These are phyloP conservation scores for Tylopilus sp. DNA, from an alignment of 768 basidiomycete species.

Conservation along the genomic window DNA sequence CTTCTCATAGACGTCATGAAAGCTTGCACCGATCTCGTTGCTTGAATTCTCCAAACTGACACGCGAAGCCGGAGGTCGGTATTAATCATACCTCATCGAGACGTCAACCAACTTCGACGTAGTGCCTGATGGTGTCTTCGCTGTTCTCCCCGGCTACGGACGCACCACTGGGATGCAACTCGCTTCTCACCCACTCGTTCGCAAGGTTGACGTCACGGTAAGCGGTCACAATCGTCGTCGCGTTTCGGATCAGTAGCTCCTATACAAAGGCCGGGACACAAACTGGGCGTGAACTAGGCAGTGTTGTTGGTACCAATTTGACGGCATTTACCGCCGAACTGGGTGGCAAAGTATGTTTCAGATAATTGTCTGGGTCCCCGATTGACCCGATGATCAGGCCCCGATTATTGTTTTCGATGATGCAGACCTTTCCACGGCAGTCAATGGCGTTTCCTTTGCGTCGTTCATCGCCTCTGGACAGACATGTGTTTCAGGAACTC, in stretches of 20 bases:
- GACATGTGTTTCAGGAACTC: slow-evolving; percentile 88
- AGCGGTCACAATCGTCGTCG: slow-evolving; percentile 15
- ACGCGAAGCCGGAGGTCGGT: slow-evolving; percentile 60
- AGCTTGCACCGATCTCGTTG: slow-evolving; percentile 78
- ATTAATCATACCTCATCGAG: background rate
- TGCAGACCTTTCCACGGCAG: slow-evolving; percentile 67
- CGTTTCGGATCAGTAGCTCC: background rate
- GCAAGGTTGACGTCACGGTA: slow-evolving; percentile 85
- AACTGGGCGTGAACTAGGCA: slow-evolving; percentile 73
- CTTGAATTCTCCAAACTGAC: slow-evolving; percentile 72
- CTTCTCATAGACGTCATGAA: background rate
- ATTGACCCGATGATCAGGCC: slow-evolving; percentile 43
- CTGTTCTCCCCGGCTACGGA: slow-evolving; percentile 73
- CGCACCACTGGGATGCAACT: slow-evolving; percentile 60
- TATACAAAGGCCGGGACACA: slow-evolving; percentile 63
- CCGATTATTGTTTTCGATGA: slow-evolving; percentile 80
- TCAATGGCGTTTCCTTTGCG: slow-evolving; percentile 81
- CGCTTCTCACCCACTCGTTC: slow-evolving; percentile 59
- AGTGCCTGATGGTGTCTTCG: slow-evolving; percentile 79
- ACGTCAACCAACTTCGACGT: background rate
- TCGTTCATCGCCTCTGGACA: slow-evolving; percentile 86
- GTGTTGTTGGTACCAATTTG: slow-evolving; percentile 70
- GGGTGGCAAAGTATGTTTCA: slow-evolving; percentile 66
- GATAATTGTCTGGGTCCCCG: background rate
- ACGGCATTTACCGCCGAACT: slow-evolving; percentile 79